These are phyloP conservation scores for Globisporangium cylindrosporum DNA, from an alignment of 352 stramenopile genomes.

Conservation along the genomic window DNA sequence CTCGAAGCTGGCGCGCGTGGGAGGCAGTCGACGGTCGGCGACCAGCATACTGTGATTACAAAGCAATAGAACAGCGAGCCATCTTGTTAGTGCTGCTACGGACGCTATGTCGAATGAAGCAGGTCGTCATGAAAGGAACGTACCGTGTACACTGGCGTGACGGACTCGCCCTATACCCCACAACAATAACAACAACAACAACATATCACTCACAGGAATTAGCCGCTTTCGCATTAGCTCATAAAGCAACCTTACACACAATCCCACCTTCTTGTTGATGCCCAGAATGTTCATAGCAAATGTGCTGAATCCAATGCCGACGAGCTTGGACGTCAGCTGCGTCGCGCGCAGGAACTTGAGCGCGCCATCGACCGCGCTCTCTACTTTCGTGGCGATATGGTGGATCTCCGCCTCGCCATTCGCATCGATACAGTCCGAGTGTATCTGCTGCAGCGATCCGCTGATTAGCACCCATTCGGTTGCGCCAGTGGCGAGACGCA, in stretches of 20 bases:
- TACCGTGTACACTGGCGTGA: constrained; percentile 83
- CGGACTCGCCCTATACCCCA: constrained; percentile 34
- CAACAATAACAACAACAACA: not conserved
- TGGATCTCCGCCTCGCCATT: constrained; percentile 58
- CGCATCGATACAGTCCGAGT: constrained; percentile 39
- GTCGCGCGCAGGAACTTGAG: constrained; percentile 48
- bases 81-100: not conserved
- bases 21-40: constrained; percentile 41
- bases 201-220: not conserved
- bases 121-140: not conserved
- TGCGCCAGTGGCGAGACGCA: constrained; percentile 12
- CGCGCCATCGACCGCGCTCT: constrained; percentile 44
- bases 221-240: not conserved
- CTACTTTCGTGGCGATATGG: constrained; percentile 43
- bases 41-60: constrained; percentile 54
- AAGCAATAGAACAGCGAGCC: constrained; percentile 15
- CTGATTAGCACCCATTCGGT: constrained; percentile 61
- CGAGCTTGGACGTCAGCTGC: constrained; percentile 41
- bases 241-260: not conserved
- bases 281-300: constrained; percentile 95
- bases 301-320: constrained; percentile 88
- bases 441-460: constrained; percentile 65
- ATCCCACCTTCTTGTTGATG: constrained; percentile 51
- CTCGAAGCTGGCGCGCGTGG: constrained; percentile 49
- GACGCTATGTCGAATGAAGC: not conserved